Conservation (phyloP, 2,329 filamentous ascomycete genomes). For the Cercospora zeae-maydis region DNA sequence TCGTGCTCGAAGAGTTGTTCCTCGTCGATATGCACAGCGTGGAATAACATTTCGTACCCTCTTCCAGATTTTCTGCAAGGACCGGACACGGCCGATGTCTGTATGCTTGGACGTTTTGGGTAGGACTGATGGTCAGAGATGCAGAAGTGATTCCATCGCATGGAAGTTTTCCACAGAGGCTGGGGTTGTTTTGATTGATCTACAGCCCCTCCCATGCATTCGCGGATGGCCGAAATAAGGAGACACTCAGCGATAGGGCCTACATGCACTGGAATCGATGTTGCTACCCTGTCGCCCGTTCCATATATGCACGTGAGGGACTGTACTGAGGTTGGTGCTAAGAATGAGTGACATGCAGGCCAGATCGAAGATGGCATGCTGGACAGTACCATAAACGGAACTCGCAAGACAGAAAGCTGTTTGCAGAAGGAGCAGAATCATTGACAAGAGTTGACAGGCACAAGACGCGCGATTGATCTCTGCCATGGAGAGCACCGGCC, state of each 20-base stretch:
- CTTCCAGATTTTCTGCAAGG: background rate
- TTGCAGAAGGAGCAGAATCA: background rate
- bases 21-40: background rate
- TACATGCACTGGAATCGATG: no score
- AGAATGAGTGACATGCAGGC: background rate
- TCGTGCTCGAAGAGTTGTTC: background rate
- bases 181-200: background rate
- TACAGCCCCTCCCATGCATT: background rate
- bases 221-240: background rate
- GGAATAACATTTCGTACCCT: background rate
- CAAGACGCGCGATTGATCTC: no score
- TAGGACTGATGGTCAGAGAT: background rate
- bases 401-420: background rate
- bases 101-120: background rate
- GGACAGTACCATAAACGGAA: background rate
- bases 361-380: background rate
- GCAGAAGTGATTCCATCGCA: background rate
- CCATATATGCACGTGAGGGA: no score
- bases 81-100: background rate
- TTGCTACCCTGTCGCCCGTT: no score
- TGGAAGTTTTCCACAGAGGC: background rate
- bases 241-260: no score
- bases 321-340: background rate
- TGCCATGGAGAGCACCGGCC: background rate
- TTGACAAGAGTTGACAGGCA: background rate